Conservation (phyloP, 2,329 filamentous ascomycete species). For the Beauveria varroae region DNA sequence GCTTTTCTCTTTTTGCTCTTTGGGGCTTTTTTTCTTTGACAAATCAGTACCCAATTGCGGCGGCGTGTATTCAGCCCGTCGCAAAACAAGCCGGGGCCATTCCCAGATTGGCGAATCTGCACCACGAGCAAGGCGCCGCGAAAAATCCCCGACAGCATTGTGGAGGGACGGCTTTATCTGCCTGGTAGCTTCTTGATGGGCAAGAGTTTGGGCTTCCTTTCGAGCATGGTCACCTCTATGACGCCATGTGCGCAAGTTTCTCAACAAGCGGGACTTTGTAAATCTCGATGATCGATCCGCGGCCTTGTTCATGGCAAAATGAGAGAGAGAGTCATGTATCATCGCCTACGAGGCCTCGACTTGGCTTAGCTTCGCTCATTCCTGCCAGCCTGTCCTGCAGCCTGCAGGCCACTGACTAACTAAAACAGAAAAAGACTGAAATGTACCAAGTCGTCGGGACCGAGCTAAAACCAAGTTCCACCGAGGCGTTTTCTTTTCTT, state of each 20-base stretch:
- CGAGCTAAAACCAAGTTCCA: not conserved
- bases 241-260: not conserved
- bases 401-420: too few species aligned
- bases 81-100: not conserved
- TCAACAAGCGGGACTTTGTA: not conserved
- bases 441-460: conserved; percentile 2
- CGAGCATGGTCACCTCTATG: not conserved
- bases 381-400: not conserved
- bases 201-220: too few species aligned
- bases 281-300: not conserved
- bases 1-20: not conserved
- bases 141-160: too few species aligned
- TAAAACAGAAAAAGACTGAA: not conserved
- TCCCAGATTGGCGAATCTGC: conserved; percentile 3
- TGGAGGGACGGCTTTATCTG: too few species aligned
- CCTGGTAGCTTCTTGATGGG: too few species aligned
- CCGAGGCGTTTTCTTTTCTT: not conserved
- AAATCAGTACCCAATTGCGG: not conserved
- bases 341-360: conserved; percentile 4
- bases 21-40: not conserved
- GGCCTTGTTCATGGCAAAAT: not conserved
- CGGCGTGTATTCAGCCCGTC: not conserved
- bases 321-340: not conserved
- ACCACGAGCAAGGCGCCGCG: not conserved
- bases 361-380: not conserved